These are phyloP conservation scores for Diaporthe capsici DNA, from an alignment of 2,329 filamentous ascomycete genomes.

Conservation along the genomic window DNA sequence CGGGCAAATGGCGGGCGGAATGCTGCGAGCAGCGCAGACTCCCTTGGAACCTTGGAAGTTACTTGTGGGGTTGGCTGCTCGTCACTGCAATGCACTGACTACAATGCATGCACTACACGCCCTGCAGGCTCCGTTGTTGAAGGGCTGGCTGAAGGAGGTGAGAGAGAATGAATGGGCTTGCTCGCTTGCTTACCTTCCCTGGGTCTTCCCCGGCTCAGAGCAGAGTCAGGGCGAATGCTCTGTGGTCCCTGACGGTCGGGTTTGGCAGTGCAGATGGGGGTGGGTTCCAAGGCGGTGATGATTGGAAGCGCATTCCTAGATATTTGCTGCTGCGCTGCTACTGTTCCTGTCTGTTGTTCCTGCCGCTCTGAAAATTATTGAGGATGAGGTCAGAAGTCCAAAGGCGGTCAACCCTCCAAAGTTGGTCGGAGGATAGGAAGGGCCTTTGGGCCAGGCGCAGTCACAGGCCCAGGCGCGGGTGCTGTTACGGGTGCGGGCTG, in stretches of 20 bases:
- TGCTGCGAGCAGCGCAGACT: constrained; percentile 1
- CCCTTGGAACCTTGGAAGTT: constrained; percentile 19
- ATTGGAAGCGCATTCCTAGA: neutral
- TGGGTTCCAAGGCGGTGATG: neutral
- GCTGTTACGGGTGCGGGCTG: neutral
- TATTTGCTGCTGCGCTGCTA: neutral
- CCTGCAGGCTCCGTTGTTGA: neutral
- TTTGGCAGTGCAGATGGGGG: neutral
- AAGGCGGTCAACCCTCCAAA: constrained; percentile 13
- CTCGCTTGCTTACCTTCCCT: neutral
- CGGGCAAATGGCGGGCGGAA: neutral
- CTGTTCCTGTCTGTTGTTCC: constrained; percentile 2
- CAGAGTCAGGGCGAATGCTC: neutral
- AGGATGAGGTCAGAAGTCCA: constrained; percentile 29
- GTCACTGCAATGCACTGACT: neutral
- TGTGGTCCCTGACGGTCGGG: neutral
- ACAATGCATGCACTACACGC: neutral
- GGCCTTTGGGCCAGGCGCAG: constrained; percentile 11
- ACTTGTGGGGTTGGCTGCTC: neutral
- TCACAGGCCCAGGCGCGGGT: neutral
- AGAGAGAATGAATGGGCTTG: neutral
- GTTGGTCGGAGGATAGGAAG: neutral
- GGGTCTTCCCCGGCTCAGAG: neutral
- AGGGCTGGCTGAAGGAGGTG: neutral
- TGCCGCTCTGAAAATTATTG: constrained; percentile 4